A percentile compares a stretch with the other conserved stretches of the same genome.
Evolutionary conservation across 768 basidiomycete species (phyloP).

Genomic region (Termitomyces heimii): DNA sequence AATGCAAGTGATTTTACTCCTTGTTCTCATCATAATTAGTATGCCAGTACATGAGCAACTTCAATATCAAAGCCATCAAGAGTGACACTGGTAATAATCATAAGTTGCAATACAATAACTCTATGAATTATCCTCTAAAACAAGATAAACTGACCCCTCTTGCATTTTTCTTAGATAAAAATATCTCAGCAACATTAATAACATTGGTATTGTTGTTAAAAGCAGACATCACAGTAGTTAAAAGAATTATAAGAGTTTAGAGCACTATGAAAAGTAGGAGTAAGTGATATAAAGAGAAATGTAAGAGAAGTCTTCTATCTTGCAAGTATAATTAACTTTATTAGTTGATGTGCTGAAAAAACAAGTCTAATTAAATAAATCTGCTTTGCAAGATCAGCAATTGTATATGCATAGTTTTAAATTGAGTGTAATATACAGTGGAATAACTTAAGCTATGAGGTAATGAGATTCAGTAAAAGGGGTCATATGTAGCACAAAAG

Average conservation of each 20-base stretch:
- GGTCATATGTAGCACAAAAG: too few species aligned
- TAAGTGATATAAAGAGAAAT: neutral
- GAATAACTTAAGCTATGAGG: too few species aligned
- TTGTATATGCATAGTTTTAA: too few species aligned
- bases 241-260: neutral
- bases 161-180: constrained; percentile 7
- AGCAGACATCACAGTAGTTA: neutral
- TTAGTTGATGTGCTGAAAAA: neutral
- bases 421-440: too few species aligned
- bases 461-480: too few species aligned
- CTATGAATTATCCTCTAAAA: neutral
- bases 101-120: neutral
- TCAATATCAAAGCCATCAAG: constrained; percentile 7
- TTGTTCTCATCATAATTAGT: neutral
- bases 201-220: neutral
- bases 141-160: constrained; percentile 1
- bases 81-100: constrained; percentile 7
- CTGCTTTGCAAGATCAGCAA: neutral
- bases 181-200: constrained; percentile 2
- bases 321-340: neutral
- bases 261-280: neutral
- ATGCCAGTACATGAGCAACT: constrained; percentile 7
- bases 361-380: neutral
- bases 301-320: neutral
- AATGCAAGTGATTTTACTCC: neutral